phyloP scores from a whole-genome alignment of 106 monocot genomes.

The Xerophyta viscosa region DNA sequence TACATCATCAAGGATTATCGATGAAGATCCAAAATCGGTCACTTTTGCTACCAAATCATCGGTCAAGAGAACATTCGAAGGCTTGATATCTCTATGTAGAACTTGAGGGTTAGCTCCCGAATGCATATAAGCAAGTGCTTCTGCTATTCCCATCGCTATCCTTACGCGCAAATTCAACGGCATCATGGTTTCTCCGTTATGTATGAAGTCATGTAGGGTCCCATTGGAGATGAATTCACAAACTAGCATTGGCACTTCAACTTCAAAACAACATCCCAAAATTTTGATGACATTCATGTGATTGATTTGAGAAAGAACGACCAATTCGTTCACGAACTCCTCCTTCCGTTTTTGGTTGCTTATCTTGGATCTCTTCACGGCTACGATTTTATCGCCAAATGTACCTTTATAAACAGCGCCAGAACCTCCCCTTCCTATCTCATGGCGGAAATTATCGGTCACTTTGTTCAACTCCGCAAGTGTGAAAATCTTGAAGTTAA shows the following conservation, averaged over 20 bases:
- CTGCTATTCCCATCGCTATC: constrained; percentile 20
- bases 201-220: not conserved
- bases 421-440: too few species aligned
- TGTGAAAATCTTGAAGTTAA: too few species aligned
- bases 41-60: constrained; percentile 21
- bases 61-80: constrained; percentile 26
- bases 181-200: not conserved
- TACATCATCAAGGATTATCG: constrained; percentile 10
- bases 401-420: too few species aligned
- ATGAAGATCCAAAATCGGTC: constrained; percentile 28
- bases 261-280: constrained; percentile 8
- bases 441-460: too few species aligned
- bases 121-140: constrained; percentile 31
- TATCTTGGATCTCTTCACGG: too few species aligned
- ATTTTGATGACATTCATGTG: constrained; percentile 13
- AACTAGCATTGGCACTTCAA: constrained; percentile 5
- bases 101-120: constrained; percentile 20
- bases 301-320: constrained; percentile 17
- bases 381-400: too few species aligned
- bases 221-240: constrained; percentile 10
- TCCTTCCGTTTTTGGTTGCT: too few species aligned
- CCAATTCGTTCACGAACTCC: constrained; percentile 11
- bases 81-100: constrained; percentile 28
- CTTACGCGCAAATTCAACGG: constrained; percentile 11
- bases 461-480: too few species aligned